phyloP scores from a whole-genome alignment of 768 basidiomycete genomes.

The button mushroom (Agaricus bisporus) region DNA sequence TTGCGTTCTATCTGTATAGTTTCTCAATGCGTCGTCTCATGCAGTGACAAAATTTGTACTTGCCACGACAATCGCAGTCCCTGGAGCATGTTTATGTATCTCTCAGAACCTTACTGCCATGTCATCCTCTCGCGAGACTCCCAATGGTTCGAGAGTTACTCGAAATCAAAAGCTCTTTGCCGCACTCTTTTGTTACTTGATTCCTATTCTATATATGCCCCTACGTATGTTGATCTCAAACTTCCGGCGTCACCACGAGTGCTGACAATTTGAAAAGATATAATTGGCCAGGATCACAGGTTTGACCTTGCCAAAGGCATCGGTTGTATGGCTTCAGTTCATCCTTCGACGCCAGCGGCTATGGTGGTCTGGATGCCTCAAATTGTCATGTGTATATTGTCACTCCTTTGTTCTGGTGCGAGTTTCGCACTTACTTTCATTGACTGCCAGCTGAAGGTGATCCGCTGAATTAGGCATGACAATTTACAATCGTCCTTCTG shows the following conservation, averaged over 20 bases:
- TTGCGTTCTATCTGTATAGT: neutral
- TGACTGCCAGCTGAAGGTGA: neutral
- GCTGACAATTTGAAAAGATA: slow-evolving; percentile 30
- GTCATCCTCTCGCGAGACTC: slow-evolving; percentile 37
- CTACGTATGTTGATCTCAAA: slow-evolving; percentile 39
- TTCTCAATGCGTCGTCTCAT: neutral
- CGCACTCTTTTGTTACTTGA: slow-evolving; percentile 38
- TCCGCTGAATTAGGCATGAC: slow-evolving; percentile 23
- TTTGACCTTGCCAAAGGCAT: slow-evolving; percentile 54
- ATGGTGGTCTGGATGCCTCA: slow-evolving; percentile 42
- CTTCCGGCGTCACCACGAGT: neutral
- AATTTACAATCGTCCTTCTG: slow-evolving; percentile 24
- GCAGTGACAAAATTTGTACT: slow-evolving; percentile 52
- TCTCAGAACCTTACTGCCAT: slow-evolving; percentile 47
- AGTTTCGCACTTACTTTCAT: neutral
- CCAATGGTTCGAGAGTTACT: slow-evolving; percentile 25
- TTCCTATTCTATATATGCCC: slow-evolving; percentile 54
- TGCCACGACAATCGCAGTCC: slow-evolving; percentile 49
- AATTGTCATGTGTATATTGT: slow-evolving; percentile 31
- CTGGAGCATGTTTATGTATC: slow-evolving; percentile 52
- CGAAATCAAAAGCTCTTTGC: slow-evolving; percentile 39
- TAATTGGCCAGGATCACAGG: slow-evolving; percentile 53
- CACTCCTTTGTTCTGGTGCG: slow-evolving; percentile 39
- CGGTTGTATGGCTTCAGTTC: slow-evolving; percentile 47
- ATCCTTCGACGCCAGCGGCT: slow-evolving; percentile 35